These are phyloP conservation scores for Colletotrichum gloeosporioides DNA, from an alignment of 2,329 filamentous ascomycete genomes.

Conservation along the genomic window DNA sequence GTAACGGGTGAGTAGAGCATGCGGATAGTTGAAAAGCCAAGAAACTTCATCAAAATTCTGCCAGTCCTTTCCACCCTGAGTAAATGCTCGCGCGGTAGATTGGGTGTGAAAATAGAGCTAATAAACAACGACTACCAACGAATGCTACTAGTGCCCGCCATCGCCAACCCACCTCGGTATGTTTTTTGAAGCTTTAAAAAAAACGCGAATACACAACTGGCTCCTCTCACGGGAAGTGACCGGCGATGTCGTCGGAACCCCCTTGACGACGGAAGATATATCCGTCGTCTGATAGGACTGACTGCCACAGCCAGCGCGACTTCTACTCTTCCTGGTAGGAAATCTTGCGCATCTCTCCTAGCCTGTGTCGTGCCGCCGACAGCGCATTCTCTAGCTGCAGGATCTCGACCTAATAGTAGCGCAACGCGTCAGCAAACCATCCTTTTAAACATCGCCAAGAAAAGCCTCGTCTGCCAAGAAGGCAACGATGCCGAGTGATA, in stretches of 20 bases:
- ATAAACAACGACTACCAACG: not conserved
- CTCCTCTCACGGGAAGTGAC: not conserved
- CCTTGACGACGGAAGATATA: not conserved
- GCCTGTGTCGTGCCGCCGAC: constrained; percentile 75
- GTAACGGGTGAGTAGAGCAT: not conserved
- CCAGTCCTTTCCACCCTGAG: not conserved
- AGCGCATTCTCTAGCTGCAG: constrained; percentile 91
- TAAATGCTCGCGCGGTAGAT: not conserved
- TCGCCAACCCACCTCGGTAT: not conserved
- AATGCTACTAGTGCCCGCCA: not conserved
- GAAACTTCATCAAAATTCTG: not conserved
- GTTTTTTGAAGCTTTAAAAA: not conserved
- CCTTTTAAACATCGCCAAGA: not conserved
- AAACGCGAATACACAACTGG: not conserved
- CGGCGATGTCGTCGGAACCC: not conserved
- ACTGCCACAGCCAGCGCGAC: not conserved
- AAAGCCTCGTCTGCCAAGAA: not conserved
- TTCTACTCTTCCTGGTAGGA: constrained; percentile 81
- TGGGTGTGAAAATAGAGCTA: not conserved
- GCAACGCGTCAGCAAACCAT: not conserved
- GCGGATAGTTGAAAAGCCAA: not conserved
- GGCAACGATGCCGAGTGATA: not conserved
- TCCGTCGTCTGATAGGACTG: not conserved
- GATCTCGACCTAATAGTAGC: constrained; percentile 81
- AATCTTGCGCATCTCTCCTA: constrained; percentile 98